Evolutionary conservation across 2,329 filamentous ascomycete species (phyloP).

Genomic region (Thelonectria olida): DNA sequence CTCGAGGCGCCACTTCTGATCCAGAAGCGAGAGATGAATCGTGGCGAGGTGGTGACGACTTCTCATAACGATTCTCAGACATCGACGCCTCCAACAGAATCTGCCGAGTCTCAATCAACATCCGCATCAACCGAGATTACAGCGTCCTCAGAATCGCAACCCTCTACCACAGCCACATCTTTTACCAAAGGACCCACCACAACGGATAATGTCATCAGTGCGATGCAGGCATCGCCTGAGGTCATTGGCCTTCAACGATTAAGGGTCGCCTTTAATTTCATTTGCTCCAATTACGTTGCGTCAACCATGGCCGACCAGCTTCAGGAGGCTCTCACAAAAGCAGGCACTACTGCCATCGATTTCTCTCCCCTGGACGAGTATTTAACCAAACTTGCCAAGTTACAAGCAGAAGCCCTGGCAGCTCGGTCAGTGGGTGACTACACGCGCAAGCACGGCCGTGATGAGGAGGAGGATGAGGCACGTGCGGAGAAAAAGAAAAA

Average conservation of each 20-base stretch:
- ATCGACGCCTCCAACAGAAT: constrained; percentile 36
- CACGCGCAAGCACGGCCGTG: constrained; percentile 71
- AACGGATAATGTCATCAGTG: constrained; percentile 48
- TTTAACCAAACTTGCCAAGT: constrained; percentile 69
- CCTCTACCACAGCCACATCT: constrained; percentile 58
- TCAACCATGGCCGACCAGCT: constrained; percentile 54
- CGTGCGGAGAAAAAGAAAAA: constrained; percentile 83
- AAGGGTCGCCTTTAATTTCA: constrained; percentile 70
- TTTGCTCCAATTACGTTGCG: constrained; percentile 69
- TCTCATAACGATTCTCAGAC: constrained; percentile 29
- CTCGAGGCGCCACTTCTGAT: constrained; percentile 81
- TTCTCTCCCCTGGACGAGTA: constrained; percentile 79
- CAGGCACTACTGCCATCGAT: constrained; percentile 55
- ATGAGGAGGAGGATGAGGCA: constrained; percentile 73
- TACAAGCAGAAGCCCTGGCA: constrained; percentile 77
- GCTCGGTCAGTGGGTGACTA: constrained; percentile 75
- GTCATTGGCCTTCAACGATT: constrained; percentile 70
- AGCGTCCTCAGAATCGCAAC: constrained; percentile 48
- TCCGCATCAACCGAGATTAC: constrained; percentile 46
- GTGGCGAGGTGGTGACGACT: constrained; percentile 22
- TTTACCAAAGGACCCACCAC: constrained; percentile 45
- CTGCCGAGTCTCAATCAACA: constrained; percentile 55
- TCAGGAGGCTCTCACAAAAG: constrained; percentile 49
- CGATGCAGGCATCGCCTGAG: constrained; percentile 57
- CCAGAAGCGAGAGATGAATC: constrained; percentile 65